phyloP scores from a whole-genome alignment of 2,329 filamentous ascomycete species.

The Whalleya microplaca region DNA sequence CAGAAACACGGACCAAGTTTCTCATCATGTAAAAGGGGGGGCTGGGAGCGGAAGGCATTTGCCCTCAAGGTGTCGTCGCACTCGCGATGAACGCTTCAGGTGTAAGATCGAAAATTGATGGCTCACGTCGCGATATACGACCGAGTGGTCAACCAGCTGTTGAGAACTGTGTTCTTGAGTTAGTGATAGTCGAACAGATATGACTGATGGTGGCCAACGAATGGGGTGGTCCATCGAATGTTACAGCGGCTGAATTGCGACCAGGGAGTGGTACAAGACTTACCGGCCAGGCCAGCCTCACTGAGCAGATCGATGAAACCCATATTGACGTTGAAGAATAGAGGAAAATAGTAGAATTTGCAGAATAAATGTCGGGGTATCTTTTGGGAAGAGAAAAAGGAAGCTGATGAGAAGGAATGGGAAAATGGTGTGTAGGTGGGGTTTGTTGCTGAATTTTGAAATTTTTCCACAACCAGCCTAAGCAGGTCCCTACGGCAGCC shows the following conservation, averaged over 20 bases:
- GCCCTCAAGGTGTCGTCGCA: constrained; percentile 12
- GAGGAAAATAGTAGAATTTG: constrained; percentile 20
- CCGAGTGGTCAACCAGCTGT: constrained; percentile 66
- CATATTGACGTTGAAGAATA: constrained; percentile 47
- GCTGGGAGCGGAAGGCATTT: constrained; percentile 21
- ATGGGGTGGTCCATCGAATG: constrained; percentile 9
- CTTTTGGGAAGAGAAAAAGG: constrained; percentile 33
- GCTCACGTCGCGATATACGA: constrained; percentile 77
- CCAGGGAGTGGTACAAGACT: constrained; percentile 31
- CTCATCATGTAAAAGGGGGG: constrained; percentile 61
- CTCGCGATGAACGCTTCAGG: constrained; percentile 12
- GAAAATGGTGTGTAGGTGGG: constrained; percentile 32
- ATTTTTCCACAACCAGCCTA: constrained; percentile 28
- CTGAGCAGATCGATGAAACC: constrained; percentile 64
- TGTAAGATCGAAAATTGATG: constrained; percentile 16
- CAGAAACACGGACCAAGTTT: constrained; percentile 83
- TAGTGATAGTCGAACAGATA: constrained; percentile 6
- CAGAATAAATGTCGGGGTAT: constrained; percentile 33
- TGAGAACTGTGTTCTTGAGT: constrained; percentile 45
- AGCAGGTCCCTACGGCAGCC: constrained; percentile 6
- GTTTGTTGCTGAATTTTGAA: constrained; percentile 30
- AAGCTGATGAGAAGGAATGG: constrained; percentile 27
- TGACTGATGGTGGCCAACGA: constrained; percentile 2
- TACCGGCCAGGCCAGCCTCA: constrained; percentile 58
- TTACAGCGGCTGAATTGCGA: constrained; percentile 1